Conservation (phyloP, 1,139 yeast genomes). For the Suhomyces chickasaworum region DNA sequence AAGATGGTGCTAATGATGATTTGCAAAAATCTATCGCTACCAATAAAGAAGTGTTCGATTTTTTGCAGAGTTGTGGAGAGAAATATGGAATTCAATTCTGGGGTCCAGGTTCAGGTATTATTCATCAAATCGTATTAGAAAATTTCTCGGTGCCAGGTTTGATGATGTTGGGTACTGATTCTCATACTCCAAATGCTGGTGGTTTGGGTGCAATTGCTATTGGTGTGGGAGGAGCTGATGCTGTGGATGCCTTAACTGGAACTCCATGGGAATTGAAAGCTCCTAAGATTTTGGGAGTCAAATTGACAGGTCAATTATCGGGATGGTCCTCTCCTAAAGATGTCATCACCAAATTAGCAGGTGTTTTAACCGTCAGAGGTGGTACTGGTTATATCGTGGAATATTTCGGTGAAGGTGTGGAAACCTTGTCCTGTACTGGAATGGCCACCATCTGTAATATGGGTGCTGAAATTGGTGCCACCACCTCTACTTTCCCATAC, state of each 20-base stretch:
- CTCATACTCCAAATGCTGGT: slow-evolving; percentile 98
- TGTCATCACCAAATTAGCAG: slow-evolving; percentile 88
- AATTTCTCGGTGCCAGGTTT: slow-evolving; percentile 94
- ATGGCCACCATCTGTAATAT: slow-evolving; percentile 99
- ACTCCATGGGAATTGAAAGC: slow-evolving; percentile 99
- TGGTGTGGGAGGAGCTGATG: slow-evolving; percentile 99
- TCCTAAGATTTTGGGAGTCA: slow-evolving; percentile 89
- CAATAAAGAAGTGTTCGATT: slow-evolving; percentile 92
- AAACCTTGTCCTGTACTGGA: slow-evolving; percentile 87
- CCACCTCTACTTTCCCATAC: slow-evolving; percentile 96
- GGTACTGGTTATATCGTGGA: slow-evolving; percentile 97
- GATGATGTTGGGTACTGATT: slow-evolving; percentile 96
- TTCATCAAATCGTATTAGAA: slow-evolving; percentile 95
- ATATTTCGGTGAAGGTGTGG: slow-evolving; percentile 93
- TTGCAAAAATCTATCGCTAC: slow-evolving; percentile 73
- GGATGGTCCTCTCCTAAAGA: slow-evolving; percentile 98
- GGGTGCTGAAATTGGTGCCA: slow-evolving; percentile 99
- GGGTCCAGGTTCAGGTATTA: slow-evolving; percentile 99
- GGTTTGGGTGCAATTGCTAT: slow-evolving; percentile 96
- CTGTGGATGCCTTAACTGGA: slow-evolving; percentile 94
- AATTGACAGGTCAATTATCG: slow-evolving; percentile 77
- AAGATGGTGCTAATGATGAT: slow-evolving; percentile 84
- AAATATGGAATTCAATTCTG: slow-evolving; percentile 96
- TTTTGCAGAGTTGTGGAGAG: slow-evolving; percentile 84
- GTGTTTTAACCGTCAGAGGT: slow-evolving; percentile 89